These are phyloP conservation scores for Phytopythium chamaehyphon DNA, from an alignment of 352 stramenopile species.

Conservation along the genomic window DNA sequence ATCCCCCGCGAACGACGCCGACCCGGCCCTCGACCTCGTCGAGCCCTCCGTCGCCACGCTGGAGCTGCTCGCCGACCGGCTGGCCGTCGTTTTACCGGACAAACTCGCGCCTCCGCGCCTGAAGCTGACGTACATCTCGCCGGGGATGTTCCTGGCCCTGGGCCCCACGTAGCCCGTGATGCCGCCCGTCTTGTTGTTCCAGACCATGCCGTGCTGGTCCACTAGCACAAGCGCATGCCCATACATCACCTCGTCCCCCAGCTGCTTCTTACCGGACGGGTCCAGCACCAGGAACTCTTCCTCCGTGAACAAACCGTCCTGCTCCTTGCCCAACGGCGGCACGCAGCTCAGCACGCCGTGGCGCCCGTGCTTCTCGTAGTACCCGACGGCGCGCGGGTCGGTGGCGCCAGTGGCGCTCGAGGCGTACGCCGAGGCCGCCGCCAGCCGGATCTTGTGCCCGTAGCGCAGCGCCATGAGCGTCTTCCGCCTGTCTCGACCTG, in stretches of 20 bases:
- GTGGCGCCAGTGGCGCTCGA: constrained; percentile 2
- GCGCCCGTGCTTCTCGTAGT: constrained; percentile 86
- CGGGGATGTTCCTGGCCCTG: constrained; percentile 51
- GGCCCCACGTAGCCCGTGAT: constrained; percentile 84
- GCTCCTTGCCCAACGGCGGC: constrained; percentile 63
- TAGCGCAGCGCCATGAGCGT: constrained; percentile 60
- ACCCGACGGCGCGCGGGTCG: constrained; percentile 54
- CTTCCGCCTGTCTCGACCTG: no score
- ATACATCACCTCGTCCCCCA: constrained; percentile 59
- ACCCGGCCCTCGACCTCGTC: constrained; percentile 11
- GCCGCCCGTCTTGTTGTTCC: constrained; percentile 87
- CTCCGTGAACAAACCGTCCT: constrained; percentile 75
- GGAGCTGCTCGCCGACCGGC: background rate
- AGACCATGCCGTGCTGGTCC: constrained; percentile 82
- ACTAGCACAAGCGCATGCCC: constrained; percentile 74
- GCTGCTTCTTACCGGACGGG: constrained; percentile 34
- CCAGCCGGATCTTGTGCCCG: constrained; percentile 65
- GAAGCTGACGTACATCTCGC: constrained; percentile 80
- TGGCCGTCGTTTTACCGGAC: constrained; percentile 4
- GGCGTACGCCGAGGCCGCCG: constrained; percentile 50
- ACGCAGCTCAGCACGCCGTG: constrained; percentile 83
- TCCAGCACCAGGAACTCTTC: constrained; percentile 81
- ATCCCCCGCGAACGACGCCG: constrained; percentile 10
- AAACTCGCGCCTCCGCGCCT: constrained; percentile 14
- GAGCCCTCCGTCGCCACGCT: background rate